A percentile compares a stretch with the other conserved stretches of the same genome.
Conservation (phyloP, 2,329 filamentous ascomycete genomes). For the Ophiostoma sp. region DNA sequence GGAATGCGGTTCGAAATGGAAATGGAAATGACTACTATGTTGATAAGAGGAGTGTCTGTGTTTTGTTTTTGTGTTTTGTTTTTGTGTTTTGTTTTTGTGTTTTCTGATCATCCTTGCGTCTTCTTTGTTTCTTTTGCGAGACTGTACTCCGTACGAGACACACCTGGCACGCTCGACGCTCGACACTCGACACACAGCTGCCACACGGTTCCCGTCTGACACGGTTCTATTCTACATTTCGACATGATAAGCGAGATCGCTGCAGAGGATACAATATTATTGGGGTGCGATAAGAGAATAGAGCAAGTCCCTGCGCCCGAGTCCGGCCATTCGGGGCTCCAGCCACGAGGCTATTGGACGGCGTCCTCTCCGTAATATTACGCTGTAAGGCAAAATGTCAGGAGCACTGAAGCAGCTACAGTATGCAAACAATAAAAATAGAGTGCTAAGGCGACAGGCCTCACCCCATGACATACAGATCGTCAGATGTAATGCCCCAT, state of each 20-base stretch:
- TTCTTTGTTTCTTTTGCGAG: neutral
- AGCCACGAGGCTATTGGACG: neutral
- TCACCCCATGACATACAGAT: neutral
- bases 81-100: neutral
- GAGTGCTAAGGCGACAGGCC: neutral
- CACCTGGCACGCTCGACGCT: neutral
- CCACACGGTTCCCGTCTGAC: neutral
- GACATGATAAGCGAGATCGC: constrained; percentile 3
- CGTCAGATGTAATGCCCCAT: neutral
- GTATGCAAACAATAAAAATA: neutral
- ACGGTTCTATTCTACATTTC: neutral
- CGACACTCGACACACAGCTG: neutral
- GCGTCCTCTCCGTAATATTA: neutral
- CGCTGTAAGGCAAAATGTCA: neutral
- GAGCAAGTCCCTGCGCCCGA: neutral
- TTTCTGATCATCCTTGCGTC: too few relatives aligned
- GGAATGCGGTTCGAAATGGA: neutral
- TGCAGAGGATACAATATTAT: neutral
- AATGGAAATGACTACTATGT: neutral
- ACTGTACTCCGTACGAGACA: neutral
- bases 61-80: neutral
- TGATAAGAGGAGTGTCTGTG: neutral
- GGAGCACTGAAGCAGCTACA: neutral
- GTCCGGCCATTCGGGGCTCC: neutral
- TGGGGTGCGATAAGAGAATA: neutral